Conservation (phyloP, 1,284 basidiomycete species). For the Thecaphora thlaspeos region DNA sequence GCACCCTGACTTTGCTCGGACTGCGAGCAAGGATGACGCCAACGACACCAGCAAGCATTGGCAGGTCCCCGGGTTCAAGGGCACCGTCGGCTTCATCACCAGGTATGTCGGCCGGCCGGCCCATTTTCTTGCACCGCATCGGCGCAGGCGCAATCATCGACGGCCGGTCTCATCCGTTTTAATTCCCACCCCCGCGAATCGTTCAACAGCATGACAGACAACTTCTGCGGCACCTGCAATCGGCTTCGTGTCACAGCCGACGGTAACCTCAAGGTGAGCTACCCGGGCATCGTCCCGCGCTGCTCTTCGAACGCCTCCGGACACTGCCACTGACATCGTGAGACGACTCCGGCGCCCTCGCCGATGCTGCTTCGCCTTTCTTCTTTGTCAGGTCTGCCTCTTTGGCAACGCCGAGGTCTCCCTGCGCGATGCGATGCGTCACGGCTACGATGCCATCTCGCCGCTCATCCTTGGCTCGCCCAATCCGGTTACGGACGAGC, state of each 20-base stretch:
- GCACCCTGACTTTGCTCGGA: slow-evolving; percentile 23
- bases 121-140: too few species aligned
- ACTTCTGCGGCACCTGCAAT: slow-evolving; percentile 83
- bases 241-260: slow-evolving; percentile 80
- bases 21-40: slow-evolving; percentile 62
- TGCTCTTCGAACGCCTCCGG: too few species aligned
- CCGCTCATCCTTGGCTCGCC: slow-evolving; percentile 15
- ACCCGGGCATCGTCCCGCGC: background rate
- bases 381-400: slow-evolving; percentile 62
- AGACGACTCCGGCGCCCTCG: too few species aligned
- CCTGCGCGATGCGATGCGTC: slow-evolving; percentile 72
- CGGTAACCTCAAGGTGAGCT: slow-evolving; percentile 77
- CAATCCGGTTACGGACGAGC: slow-evolving; percentile 62
- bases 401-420: slow-evolving; percentile 83
- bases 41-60: slow-evolving; percentile 81
- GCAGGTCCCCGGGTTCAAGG: slow-evolving; percentile 70
- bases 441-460: slow-evolving; percentile 19
- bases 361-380: background rate
- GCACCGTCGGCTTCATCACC: slow-evolving; percentile 77
- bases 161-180: too few species aligned
- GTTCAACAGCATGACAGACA: slow-evolving; percentile 66
- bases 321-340: too few species aligned
- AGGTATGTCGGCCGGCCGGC: slow-evolving; percentile 35
- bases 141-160: too few species aligned
- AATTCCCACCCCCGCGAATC: too few species aligned